These are phyloP conservation scores for Epichloe scottii DNA, from an alignment of 2,329 filamentous ascomycete species.

Conservation along the genomic window DNA sequence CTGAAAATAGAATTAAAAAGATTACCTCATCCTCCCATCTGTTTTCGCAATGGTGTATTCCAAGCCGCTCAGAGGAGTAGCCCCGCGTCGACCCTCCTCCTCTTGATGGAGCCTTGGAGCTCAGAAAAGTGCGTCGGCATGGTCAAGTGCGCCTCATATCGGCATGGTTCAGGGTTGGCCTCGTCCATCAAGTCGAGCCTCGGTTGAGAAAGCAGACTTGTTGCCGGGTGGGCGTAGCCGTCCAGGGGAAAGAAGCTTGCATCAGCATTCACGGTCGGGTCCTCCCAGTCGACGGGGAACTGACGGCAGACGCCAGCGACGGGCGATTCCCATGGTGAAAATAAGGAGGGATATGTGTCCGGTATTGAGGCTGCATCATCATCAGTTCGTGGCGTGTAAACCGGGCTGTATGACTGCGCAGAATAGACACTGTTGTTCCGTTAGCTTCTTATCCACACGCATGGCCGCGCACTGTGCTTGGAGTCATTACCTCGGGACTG, in stretches of 20 bases:
- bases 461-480: not conserved
- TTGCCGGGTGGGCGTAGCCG: not conserved
- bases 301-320: not conserved
- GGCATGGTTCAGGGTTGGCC: not conserved
- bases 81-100: not conserved
- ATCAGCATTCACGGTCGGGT: not conserved
- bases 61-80: no score
- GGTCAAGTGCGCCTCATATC: not conserved
- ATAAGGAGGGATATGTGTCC: not conserved
- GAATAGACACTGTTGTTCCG: not conserved
- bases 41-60: no score
- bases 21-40: no score
- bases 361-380: conserved; percentile 1
- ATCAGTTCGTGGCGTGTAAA: not conserved
- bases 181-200: not conserved
- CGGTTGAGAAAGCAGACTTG: not conserved
- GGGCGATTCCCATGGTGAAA: not conserved
- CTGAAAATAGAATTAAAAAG: not conserved
- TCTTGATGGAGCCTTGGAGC: not conserved
- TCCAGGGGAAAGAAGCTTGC: not conserved
- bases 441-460: not conserved
- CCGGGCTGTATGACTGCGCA: not conserved
- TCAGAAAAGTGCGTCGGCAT: not conserved
- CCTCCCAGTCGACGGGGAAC: not conserved
- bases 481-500: not conserved